Evolutionary conservation across 2,329 filamentous ascomycete species (phyloP), one percentile per base, ranked within the genome.

Genomic region (Microdochium paspali): DNA sequence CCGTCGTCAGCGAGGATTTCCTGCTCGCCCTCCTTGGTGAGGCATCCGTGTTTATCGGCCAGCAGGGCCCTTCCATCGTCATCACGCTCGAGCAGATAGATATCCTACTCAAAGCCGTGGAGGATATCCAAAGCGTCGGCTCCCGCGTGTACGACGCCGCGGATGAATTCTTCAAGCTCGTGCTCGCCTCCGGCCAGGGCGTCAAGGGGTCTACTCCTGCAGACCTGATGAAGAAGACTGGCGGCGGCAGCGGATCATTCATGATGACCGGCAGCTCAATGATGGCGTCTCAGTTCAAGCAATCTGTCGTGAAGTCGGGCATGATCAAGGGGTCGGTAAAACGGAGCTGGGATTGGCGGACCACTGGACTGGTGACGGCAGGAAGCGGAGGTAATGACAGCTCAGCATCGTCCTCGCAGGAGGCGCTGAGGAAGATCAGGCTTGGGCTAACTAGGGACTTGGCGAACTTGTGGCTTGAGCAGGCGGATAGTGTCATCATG

Each of bases 1-100:
- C 87, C 1, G 88, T 95, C 6, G 85, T 96, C 18, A 87, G 87
- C 56, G 87, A 94, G 52, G 91, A 97, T 57, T 90, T 90, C 46
- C 67, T 97, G 21, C 73, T 96, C 9, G 82, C 85, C 3, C 72
- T 97, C 13, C 75, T 97, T 1, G 90, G 89, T 46, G 91, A 97
- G 67, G 82, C 84, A 0, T 78, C 91, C 3, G 78, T 88, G 1
- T 87, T 95, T 51, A 71, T 94, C 50, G 80, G 83, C 58, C 71
- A 81, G 54, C 9, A 18, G 31, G 6, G 18, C 18, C 61, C 61
- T 10, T 64, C 68, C 0, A 58, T 66, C 1, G 58, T 82, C n/a
- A 72, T 95, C 45, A 80, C 77, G 0, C 74, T 85, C 5, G 73
- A 80, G 18, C 86, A 95, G 59, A 82, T 91, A 56, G 84, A 89